Percentiles rank a stretch among this genome's conserved stretches.
phyloP scores from a whole-genome alignment of 2,329 filamentous ascomycete species.

The Mollisia scopiformis region DNA sequence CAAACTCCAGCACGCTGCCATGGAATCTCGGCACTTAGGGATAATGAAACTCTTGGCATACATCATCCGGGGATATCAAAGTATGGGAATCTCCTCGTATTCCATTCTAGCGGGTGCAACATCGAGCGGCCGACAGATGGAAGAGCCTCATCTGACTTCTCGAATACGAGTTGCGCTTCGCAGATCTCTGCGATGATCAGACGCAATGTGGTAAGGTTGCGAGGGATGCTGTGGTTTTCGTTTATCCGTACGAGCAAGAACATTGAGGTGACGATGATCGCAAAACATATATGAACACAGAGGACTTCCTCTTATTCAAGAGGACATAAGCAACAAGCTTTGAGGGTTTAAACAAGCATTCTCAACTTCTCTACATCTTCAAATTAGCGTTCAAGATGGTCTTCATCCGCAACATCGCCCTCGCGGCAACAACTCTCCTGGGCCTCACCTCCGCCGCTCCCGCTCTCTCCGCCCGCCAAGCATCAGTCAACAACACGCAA shows the following conservation, averaged over 20 bases:
- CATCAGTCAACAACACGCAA: constrained; percentile 28
- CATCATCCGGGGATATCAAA: neutral
- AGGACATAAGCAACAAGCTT: neutral
- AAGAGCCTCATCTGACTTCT: neutral
- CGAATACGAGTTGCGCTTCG: neutral
- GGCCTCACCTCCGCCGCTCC: constrained; percentile 17
- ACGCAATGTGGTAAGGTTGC: neutral
- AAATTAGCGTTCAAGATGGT: constrained; percentile 17
- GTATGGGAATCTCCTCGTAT: neutral
- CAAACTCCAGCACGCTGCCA: neutral
- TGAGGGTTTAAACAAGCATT: neutral
- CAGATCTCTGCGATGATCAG: neutral
- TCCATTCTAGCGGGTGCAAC: neutral
- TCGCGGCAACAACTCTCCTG: constrained; percentile 18
- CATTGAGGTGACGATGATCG: neutral
- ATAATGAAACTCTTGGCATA: neutral
- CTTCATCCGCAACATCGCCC: constrained; percentile 15
- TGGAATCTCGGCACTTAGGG: neutral
- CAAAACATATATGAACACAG: neutral
- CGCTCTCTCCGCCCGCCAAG: constrained; percentile 12
- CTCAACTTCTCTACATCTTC: neutral
- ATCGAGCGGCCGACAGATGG: neutral
- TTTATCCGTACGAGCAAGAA: neutral
- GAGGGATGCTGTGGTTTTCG: neutral
- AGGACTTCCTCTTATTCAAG: neutral